Evolutionary conservation across 371 early-diverging fungal genomes (phyloP).

Genomic region (Apophysomyces sp.): DNA sequence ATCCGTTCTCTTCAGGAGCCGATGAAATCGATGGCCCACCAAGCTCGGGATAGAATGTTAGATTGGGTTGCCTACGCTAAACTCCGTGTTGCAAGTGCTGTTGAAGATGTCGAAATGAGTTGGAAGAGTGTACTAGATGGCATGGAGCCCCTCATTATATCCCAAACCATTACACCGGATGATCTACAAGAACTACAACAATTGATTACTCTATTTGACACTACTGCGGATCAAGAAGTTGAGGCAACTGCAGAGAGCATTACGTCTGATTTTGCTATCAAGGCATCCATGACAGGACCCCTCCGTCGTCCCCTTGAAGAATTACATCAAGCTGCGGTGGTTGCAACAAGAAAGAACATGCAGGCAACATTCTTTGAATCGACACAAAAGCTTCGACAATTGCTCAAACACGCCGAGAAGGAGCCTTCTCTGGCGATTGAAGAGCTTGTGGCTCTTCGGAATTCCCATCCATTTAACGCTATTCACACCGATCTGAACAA

Average conservation of each 20-base stretch:
- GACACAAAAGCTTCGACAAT: neutral
- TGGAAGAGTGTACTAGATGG: neutral
- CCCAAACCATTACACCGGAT: neutral
- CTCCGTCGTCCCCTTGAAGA: neutral
- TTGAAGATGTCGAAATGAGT: neutral
- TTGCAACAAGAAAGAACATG: neutral
- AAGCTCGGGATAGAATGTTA: neutral
- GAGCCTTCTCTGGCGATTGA: neutral
- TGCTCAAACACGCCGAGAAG: neutral
- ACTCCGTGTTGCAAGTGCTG: neutral
- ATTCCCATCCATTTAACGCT: neutral
- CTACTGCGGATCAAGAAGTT: neutral
- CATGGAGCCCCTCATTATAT: neutral
- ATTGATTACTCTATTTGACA: neutral
- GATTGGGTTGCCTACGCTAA: neutral
- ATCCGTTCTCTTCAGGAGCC: neutral
- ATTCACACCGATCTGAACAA: neutral
- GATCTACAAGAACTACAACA: neutral
- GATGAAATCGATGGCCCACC: neutral
- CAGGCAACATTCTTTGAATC: neutral
- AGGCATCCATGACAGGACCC: constrained; percentile 1
- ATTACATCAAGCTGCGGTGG: neutral
- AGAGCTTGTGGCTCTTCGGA: neutral
- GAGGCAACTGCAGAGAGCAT: neutral
- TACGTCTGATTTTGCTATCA: neutral